Percentiles rank a stretch among this genome's conserved stretches.
Evolutionary conservation across 495 filamentous ascomycete species (phyloP).

Genomic region (Talaromyces liani): DNA sequence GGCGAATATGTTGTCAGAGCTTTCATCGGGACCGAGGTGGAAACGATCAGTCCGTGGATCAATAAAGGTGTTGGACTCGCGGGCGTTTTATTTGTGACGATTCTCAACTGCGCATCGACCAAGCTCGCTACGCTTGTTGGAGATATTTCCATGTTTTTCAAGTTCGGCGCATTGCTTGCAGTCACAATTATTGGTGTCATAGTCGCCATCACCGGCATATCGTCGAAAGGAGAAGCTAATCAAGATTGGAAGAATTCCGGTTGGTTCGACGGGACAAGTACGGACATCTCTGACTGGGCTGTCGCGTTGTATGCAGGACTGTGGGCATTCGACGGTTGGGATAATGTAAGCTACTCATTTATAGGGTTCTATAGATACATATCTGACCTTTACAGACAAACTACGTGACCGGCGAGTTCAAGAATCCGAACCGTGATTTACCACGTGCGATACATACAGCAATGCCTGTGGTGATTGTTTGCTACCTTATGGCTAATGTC

Average conservation of each 20-base stretch:
- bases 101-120: constrained; percentile 86
- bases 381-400: constrained; percentile 57
- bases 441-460: constrained; percentile 94
- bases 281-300: constrained; percentile 75
- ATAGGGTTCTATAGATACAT: not conserved
- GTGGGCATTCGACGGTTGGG: constrained; percentile 99
- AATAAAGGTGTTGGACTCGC: constrained; percentile 81
- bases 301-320: constrained; percentile 92
- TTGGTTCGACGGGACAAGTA: constrained; percentile 85
- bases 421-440: constrained; percentile 80
- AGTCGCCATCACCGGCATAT: constrained; percentile 78
- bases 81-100: constrained; percentile 67
- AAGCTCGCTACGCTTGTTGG: constrained; percentile 76
- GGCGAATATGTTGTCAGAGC: constrained; percentile 92
- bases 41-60: constrained; percentile 72
- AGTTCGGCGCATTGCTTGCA: constrained; percentile 81
- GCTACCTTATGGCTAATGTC: constrained; percentile 84
- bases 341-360: constrained; percentile 64
- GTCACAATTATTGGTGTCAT: constrained; percentile 86
- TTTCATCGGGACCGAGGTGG: constrained; percentile 70
- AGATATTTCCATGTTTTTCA: constrained; percentile 92
- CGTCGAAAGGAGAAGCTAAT: constrained; percentile 65
- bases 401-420: constrained; percentile 95
- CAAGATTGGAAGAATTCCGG: constrained; percentile 77
- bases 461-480: constrained; percentile 87